Evolutionary conservation across 2,329 filamentous ascomycete genomes (phyloP), one percentile per base, ranked within the genome.

Genomic region (Fusarium xylarioides): DNA sequence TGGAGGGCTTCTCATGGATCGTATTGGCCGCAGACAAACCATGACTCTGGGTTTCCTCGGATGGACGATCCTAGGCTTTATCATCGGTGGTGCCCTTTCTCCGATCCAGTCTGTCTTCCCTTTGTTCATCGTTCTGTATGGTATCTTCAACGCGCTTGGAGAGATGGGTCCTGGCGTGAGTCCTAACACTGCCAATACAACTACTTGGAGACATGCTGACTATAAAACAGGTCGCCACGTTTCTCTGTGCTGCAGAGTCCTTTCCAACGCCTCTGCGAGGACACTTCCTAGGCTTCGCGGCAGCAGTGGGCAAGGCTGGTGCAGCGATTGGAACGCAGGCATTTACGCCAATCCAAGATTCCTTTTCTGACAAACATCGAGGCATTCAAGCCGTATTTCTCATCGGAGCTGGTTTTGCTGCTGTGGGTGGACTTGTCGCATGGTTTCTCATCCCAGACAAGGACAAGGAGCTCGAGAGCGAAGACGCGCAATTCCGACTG

Each of bases 101-200:
- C 34, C 42, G 5, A 65, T 65, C 12, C 62, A 65, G 21, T 53
- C 49, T 4, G 47, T 63, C 0, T 63, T 65, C 0, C 62, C 62
- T 1, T 23, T 65, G 5, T 63, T 65, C n/a, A 23, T 65, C 1
- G 62, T 65, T 3, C 16, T 65, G 0, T 65, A 63, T 11, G 62
- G 62, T 5, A 63, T 65, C n/a, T 65, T 65, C 34, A 35, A 53
- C 2, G 49, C 62, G 1, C 15, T 65, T 1, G 62, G 62, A 23
- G 62, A 63, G 16, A 42, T 65, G 30, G 62, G 62, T 9, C 56
- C 56, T 11, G 56, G 56, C 5, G 54, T 57, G 28, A 46, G 38
- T 35, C 4, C 12, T 6, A 5, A 32, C 0, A 2, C 14, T 14
- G 7, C 7, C 8, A 46, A 7, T 18, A 16, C n/a, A 28, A 16